Base-by-base conservation (phyloP, 768 basidiomycete species). In the Boletellus ananas region DNA sequence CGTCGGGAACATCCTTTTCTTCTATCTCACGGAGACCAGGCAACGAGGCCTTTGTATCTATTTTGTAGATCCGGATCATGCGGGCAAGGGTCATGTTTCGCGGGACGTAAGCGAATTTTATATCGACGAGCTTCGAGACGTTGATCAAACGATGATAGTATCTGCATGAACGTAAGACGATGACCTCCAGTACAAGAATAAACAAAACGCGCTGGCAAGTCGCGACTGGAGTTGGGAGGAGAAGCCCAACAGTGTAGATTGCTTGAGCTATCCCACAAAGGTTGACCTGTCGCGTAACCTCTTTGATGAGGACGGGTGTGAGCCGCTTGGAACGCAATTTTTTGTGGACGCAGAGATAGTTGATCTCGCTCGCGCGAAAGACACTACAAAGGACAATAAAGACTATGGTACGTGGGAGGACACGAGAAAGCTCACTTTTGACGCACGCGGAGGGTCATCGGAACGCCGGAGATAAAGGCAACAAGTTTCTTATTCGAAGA, bases 291-390 rank as follows among this genome's bases (percentile, higher is more conserved):
- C 96, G 79, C 0, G 96, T 98, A 21, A 98, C 87, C 64, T 99
- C 96, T 66, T 96, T 96, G 72, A 99, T 98, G 43, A 99, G 78
- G 12, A 98, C 90, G 1, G 96, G 96, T 0, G 96, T 86, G 20
- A 98, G 75, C 35, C 96, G 87, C 67, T 97, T 97, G 0, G 92
- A 90, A 16, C 96, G 87, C 33, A 98, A 73, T 69, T 96, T 97
- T 75, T 99, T 99, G 79, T 96, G 94, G 1, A 97, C 85, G 61
- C 93, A 95, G 43, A 99, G 85, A 70, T 90, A 98, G 69, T 98
- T 99, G 73, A 99, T 94, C 70, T 98, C 96, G 65, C 84, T 85
- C 36, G 84, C 81, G 25, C 69, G 72, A 62, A 98, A 77, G 6
- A 74, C 70, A 40, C 90, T 94, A 52, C 33, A 50, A 59, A 23